phyloP scores from a whole-genome alignment of 352 stramenopile species.

The Globisporangium radiosum region DNA sequence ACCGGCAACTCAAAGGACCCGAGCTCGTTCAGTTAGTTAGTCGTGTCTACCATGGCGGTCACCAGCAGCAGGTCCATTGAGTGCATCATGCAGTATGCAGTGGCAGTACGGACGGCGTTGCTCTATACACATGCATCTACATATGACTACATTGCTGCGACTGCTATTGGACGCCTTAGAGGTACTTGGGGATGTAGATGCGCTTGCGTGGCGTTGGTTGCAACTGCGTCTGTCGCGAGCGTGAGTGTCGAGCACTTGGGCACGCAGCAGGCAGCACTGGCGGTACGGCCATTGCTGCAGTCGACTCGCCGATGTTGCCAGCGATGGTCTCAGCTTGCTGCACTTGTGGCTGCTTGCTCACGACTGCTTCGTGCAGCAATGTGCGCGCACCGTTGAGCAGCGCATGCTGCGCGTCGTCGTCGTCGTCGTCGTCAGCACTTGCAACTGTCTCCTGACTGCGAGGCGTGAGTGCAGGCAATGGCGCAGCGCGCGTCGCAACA shows the following conservation, averaged over 20 bases:
- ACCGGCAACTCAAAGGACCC: constrained; percentile 82
- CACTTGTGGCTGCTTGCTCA: not conserved
- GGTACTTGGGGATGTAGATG: constrained; percentile 14
- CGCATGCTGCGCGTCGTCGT: constrained; percentile 2
- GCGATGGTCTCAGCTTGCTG: too few species aligned
- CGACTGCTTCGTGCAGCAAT: constrained; percentile 12
- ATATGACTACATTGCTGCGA: not conserved
- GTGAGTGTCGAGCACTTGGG: too few species aligned
- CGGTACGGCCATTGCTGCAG: too few species aligned
- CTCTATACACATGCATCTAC: too few species aligned
- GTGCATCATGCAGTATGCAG: not conserved
- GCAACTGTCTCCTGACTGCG: not conserved
- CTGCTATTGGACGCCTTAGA: constrained; percentile 3
- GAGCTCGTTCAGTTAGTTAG: constrained; percentile 70
- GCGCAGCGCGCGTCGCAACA: not conserved
- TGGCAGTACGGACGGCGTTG: not conserved
- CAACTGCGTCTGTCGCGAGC: too few species aligned
- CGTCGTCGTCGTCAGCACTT: not conserved
- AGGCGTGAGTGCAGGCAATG: too few species aligned
- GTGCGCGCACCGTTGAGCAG: constrained; percentile 6
- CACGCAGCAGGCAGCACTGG: not conserved
- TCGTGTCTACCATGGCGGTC: not conserved
- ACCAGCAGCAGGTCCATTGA: not conserved
- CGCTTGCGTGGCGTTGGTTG: not conserved
- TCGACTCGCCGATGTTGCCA: too few species aligned